These are phyloP conservation scores for Magnusiomyces tetraspermus DNA, from an alignment of 1,139 yeast genomes.

Conservation along the genomic window DNA sequence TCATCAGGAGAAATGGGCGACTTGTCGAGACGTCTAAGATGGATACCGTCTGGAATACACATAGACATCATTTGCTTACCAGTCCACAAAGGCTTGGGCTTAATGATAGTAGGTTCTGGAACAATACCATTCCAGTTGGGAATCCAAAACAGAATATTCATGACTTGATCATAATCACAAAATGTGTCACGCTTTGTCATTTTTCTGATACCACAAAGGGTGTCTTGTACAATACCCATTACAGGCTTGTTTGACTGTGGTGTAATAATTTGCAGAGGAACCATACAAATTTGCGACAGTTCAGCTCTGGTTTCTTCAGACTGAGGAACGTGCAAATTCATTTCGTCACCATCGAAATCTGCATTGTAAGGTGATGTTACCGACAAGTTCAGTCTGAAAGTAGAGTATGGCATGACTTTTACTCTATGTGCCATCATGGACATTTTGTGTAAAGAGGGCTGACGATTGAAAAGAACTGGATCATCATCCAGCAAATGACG, in stretches of 20 bases:
- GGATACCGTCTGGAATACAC: constrained; percentile 94
- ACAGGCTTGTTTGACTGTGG: constrained; percentile 98
- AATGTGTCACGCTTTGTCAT: constrained; percentile 86
- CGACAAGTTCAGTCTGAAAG: constrained; percentile 90
- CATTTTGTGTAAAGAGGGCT: constrained; percentile 98
- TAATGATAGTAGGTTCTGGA: constrained; percentile 91
- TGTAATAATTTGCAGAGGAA: constrained; percentile 92
- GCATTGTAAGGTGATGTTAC: constrained; percentile 99
- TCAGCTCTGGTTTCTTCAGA: constrained; percentile 98
- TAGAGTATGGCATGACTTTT: constrained; percentile 96
- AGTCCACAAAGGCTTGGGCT: constrained; percentile 95
- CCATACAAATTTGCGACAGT: constrained; percentile 88
- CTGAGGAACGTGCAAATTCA: constrained; percentile 99
- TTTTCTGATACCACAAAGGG: constrained; percentile 93
- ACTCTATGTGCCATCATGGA: constrained; percentile 99
- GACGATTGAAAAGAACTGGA: constrained; percentile 97
- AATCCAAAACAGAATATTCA: constrained; percentile 95
- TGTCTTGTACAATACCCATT: constrained; percentile 99
- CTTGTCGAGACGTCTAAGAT: constrained; percentile 81
- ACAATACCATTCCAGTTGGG: constrained; percentile 98
- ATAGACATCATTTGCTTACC: constrained; percentile 91
- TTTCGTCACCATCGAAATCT: constrained; percentile 99
- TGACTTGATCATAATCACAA: constrained; percentile 84
- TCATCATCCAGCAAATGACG: constrained; percentile 96
- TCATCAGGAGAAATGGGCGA: constrained; percentile 84